Conservation (phyloP, 2,329 filamentous ascomycete species). For the Aspergillus fructus region DNA sequence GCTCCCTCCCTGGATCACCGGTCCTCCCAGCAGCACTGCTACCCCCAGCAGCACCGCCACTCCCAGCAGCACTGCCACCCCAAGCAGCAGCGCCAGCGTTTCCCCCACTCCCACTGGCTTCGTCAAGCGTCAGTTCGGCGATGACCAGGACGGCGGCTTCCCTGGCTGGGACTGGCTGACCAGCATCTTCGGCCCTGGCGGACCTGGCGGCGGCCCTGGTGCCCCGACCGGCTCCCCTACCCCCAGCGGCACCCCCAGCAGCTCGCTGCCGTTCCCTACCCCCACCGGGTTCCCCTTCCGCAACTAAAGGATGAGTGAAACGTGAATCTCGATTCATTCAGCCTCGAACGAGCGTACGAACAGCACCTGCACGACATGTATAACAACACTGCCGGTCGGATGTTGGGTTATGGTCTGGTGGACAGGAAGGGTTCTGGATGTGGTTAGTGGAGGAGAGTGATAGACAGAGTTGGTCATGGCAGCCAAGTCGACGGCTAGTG, state of each 20-base stretch:
- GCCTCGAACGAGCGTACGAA: neutral
- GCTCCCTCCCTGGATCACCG: neutral
- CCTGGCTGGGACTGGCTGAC: neutral
- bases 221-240: neutral
- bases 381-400: slow-evolving; percentile 5
- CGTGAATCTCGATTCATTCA: too few relatives aligned
- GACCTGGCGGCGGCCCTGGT: neutral
- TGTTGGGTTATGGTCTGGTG: neutral
- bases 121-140: neutral
- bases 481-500: neutral
- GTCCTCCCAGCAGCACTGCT: neutral
- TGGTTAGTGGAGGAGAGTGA: too few relatives aligned
- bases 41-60: neutral
- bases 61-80: neutral
- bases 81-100: neutral
- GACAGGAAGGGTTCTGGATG: too few relatives aligned
- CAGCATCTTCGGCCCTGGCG: neutral
- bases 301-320: neutral
- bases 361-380: neutral
- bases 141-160: neutral
- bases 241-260: neutral
- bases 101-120: neutral
- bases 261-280: neutral
- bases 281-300: neutral
- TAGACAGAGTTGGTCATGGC: neutral